Conservation (phyloP, 495 filamentous ascomycete genomes). For the Gamarada debralockiae region DNA sequence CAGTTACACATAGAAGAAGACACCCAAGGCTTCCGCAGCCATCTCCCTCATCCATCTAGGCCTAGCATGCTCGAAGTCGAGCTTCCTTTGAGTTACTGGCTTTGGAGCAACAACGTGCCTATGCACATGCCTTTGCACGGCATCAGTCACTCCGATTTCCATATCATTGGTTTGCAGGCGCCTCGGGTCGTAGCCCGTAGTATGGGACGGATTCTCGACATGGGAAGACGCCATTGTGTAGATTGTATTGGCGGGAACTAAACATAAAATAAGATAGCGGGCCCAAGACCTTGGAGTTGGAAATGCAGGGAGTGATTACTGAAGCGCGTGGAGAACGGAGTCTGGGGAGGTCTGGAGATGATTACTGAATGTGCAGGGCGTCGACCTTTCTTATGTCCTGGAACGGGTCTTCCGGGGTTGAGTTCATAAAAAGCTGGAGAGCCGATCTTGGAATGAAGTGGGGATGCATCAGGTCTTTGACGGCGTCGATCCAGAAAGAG, state of each 20-base stretch:
- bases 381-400: background rate
- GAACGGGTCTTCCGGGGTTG: background rate
- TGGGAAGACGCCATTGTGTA: slow-evolving; percentile 21
- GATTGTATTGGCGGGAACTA: background rate
- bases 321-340: background rate
- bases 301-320: background rate
- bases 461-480: too few relatives aligned
- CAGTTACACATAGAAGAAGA: slow-evolving; percentile 49
- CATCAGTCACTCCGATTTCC: slow-evolving; percentile 46
- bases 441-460: too few relatives aligned
- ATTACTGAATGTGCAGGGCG: background rate
- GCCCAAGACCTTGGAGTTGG: background rate
- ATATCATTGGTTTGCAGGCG: slow-evolving; percentile 32
- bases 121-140: slow-evolving; percentile 40
- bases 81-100: slow-evolving; percentile 43
- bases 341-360: background rate
- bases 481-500: too few relatives aligned
- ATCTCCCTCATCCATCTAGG: slow-evolving; percentile 44
- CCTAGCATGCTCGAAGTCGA: slow-evolving; percentile 45
- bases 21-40: slow-evolving; percentile 44
- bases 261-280: background rate
- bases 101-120: slow-evolving; percentile 39
- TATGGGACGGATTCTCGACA: slow-evolving; percentile 11
- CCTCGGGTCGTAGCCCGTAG: slow-evolving; percentile 8
- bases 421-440: too few relatives aligned